A percentile compares a stretch with the other conserved stretches of the same genome.
phyloP scores from a whole-genome alignment of 768 basidiomycete genomes.

The Mycena rebaudengoi region DNA sequence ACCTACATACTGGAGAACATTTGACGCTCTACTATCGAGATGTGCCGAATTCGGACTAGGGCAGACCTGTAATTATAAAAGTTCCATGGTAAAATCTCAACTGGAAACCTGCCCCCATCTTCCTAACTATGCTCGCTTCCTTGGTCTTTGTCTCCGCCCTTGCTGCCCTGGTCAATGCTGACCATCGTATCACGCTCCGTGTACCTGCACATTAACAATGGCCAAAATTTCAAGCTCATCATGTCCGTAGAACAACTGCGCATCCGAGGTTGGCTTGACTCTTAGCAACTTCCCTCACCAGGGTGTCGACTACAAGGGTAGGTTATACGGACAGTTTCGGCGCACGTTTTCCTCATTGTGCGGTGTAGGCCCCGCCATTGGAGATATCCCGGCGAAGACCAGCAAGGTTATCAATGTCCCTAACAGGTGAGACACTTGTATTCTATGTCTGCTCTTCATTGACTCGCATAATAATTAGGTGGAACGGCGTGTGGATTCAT shows the following conservation, averaged over 20 bases:
- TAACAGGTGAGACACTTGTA: neutral
- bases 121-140: neutral
- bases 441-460: neutral
- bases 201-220: neutral
- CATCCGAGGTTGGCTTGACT: constrained; percentile 9
- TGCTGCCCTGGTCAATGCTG: neutral
- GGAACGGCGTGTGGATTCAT: constrained; percentile 3
- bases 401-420: constrained; percentile 6
- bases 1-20: too few species aligned
- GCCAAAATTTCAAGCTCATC: too few species aligned
- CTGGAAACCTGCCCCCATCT: too few species aligned
- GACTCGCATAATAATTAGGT: neutral
- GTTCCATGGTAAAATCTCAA: too few species aligned
- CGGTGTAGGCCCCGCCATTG: constrained; percentile 2
- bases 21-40: too few species aligned
- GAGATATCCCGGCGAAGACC: neutral
- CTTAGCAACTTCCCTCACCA: constrained; percentile 17
- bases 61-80: too few species aligned
- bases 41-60: too few species aligned
- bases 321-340: neutral
- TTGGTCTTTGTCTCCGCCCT: neutral
- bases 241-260: constrained; percentile 19
- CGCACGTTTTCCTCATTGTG: neutral
- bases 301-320: constrained; percentile 12
- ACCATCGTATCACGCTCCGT: constrained; percentile 1